Base-by-base conservation (phyloP, 2,329 filamentous ascomycete genomes). In the Penicillium sp. region DNA sequence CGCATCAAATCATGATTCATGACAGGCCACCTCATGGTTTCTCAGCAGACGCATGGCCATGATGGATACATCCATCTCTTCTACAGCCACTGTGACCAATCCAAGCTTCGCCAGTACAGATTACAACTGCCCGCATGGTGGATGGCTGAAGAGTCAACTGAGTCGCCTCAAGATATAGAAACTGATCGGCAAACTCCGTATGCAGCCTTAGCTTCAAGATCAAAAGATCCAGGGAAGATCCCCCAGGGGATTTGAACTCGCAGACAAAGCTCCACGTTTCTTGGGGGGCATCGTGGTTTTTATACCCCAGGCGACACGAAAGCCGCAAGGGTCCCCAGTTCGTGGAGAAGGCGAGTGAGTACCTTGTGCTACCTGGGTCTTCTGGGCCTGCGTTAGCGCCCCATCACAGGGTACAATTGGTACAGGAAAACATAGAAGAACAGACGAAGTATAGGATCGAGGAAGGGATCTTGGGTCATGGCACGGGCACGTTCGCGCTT, bases 301-400 rank as follows among this genome's bases (percentile, higher is more conserved):
- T 62, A 52, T 57, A 58, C 9, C 30, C 27, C 8, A 15, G 32
- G n/a, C 20, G 23, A 41, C 33, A 43, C 41, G 18, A 48, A 23
- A n/a, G 29, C 49, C 43, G 52, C 59, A 54, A 56, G 55, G 61
- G 59, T 63, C 61, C 61, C 45, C 60, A 51, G 48, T 41, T 29
- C 40, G 40, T 27, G 29, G 34, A 27, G 42, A 27, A 10, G 29
- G 26, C 36, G 40, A 29, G 33, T 49, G 58, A 56, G 57, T 54
- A 62, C 61, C 57, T 60, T 59, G 56, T 56, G 60, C 46, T 58
- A 60, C 61, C 49, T 36, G 30, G 53, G 15, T 44, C 27, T n/a
- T 39, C 21, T 52, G 52, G 45, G 48, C 50, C 47, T 54, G 51
- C 44, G 47, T 54, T 48, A 54, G 50, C 29, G 41, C 26, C 32